These are phyloP conservation scores for Pseudogymnoascus sp. DNA, from an alignment of 2,329 filamentous ascomycete species.

Conservation along the genomic window DNA sequence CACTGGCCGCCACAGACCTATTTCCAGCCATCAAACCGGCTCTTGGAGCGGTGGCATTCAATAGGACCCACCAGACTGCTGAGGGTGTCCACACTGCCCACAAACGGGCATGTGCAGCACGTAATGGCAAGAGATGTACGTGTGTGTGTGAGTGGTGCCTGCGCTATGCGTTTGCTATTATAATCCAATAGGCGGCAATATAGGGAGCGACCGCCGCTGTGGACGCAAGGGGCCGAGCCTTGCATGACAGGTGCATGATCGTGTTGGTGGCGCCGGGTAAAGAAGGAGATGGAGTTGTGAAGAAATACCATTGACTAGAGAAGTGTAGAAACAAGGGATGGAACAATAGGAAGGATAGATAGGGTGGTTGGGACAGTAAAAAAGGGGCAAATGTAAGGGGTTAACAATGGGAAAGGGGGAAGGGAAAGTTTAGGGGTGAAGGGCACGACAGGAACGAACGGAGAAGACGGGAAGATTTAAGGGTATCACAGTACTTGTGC, in stretches of 20 bases:
- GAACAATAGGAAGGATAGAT: neutral
- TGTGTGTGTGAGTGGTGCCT: neutral
- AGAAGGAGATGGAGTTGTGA: neutral
- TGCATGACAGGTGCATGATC: neutral
- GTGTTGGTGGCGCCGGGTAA: neutral
- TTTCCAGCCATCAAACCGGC: neutral
- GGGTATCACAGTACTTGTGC: neutral
- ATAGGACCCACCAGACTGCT: neutral
- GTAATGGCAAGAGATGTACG: neutral
- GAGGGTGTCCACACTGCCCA: neutral
- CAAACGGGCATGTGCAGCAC: neutral
- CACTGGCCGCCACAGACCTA: neutral
- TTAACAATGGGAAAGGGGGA: neutral
- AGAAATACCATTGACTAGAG: neutral
- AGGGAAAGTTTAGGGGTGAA: neutral
- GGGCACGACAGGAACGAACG: neutral
- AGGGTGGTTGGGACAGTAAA: neutral
- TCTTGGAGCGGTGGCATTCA: neutral
- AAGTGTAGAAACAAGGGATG: neutral
- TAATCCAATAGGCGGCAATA: neutral
- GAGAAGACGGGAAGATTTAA: neutral
- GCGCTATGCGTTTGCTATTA: neutral
- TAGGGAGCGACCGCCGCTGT: neutral
- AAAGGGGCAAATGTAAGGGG: neutral
- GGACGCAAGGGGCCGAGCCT: neutral